Evolutionary conservation across 1,284 basidiomycete species (phyloP), one percentile per base, ranked within the genome.

Genomic region (Tylopilus sp.): DNA sequence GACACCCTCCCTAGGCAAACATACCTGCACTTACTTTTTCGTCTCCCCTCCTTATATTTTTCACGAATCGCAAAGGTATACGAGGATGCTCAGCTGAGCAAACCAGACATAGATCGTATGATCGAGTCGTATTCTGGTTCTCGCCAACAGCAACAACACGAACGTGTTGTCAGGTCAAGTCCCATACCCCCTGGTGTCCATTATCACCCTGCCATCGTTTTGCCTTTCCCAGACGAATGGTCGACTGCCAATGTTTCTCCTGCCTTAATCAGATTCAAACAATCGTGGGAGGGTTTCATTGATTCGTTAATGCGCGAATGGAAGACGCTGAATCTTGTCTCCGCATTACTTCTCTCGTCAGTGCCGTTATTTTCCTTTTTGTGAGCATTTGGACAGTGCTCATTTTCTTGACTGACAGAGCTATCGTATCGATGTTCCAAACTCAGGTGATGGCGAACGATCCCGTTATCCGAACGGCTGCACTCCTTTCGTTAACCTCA

Each of bases 261-360:
- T 9, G 76, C 83, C 1, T 61, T 86, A 31, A 68, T 78, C 21
- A 71, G 79, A 44, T 86, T 89, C 71, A 85, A 86, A 59, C 68
- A 76, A 41, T 83, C 81, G 3, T 89, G 86, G 86, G 85, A 87
- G 61, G 67, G 59, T 1, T 87, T 88, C 56, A 75, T 88, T 11
- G 84, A 87, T 55, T 81, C 81, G 1, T 67, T 89, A 26, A 52
- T 86, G 54, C 74, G 77, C 36, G 86, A 89, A 60, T 88, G 84
- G 85, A 89, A 89, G 68, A 88, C 85, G 11, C 59, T 88, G 41
- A 89, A 89, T 60, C 71, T 89, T 18, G 82, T 88, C 18, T 87
- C 84, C 28, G 86, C 82, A 12, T 61, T 89, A 42, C 67, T 89
- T 13, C 73, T 81, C 52, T 82, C 86, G 85, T 89, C 56, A 42